These are phyloP conservation scores for Tolypocladium album DNA, from an alignment of 2,329 filamentous ascomycete genomes.

Conservation along the genomic window DNA sequence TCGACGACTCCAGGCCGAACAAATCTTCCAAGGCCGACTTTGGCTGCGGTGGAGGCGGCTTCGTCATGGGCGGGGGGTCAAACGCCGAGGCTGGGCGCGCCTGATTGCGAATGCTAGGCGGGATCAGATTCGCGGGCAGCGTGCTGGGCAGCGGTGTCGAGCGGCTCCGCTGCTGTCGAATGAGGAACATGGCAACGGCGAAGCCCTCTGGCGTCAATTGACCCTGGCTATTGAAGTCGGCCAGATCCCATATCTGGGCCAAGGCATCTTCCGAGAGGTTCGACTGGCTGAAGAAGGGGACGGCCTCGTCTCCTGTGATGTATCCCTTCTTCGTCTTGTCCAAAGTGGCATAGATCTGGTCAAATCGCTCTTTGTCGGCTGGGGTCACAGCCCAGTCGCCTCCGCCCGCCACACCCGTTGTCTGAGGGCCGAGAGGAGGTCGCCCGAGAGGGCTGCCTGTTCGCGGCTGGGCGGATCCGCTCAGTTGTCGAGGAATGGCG, in stretches of 20 bases:
- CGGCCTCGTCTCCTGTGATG: conserved; percentile 90
- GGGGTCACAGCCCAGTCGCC: conserved; percentile 73
- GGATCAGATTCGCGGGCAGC: conserved; percentile 73
- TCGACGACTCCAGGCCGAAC: conserved; percentile 74
- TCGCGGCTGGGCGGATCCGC: conserved; percentile 55
- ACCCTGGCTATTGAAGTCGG: conserved; percentile 86
- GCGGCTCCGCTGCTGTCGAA: conserved; percentile 73
- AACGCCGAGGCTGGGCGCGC: conserved; percentile 42
- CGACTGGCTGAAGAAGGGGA: conserved; percentile 88
- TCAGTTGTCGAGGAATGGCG: conserved; percentile 75
- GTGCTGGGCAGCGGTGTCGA: conserved; percentile 55
- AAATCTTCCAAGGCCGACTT: conserved; percentile 88
- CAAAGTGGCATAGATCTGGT: conserved; percentile 72
- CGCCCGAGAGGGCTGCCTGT: conserved; percentile 47
- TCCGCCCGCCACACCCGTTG: conserved; percentile 17
- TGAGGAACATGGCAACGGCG: conserved; percentile 94
- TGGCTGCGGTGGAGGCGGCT: conserved; percentile 32
- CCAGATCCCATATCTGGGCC: conserved; percentile 93
- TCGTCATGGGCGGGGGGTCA: conserved; percentile 29
- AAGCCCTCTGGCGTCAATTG: conserved; percentile 83
- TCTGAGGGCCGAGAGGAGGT: conserved; percentile 33
- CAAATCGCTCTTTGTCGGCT: conserved; percentile 78
- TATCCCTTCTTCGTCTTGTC: conserved; percentile 73
- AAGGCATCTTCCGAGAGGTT: conserved; percentile 79
- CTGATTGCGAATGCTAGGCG: conserved; percentile 70